Base-by-base conservation (phyloP, 1,284 basidiomycete genomes). In the Puccinia polysora region DNA sequence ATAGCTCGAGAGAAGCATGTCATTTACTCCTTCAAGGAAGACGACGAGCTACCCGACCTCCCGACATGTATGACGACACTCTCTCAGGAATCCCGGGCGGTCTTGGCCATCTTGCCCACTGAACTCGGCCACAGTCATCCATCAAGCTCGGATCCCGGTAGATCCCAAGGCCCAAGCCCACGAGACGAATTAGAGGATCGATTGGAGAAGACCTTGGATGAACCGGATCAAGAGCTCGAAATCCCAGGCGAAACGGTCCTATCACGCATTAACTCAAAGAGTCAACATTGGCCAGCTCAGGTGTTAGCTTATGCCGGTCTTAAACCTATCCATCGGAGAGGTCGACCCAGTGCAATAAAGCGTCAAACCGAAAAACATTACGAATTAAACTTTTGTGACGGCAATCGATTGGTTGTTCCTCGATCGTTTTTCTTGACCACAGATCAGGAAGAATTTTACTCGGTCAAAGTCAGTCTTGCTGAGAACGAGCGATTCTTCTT, bases 401-500 rank as follows among this genome's bases (percentile, higher is more conserved):
- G 55, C n/a, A 32, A 36, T 18, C 15, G 6, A 30, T 4, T 59
- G 23, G 65, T 43, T 3, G 20, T 47, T n/a, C 55, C 43, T 8
- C 14, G 65, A 59, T 69, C 65, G 1, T 59, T 45, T 56, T 69
- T 69, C 43, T 69, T 43, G 43, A 69, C 65, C 12, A 58, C 55
- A 20, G 65, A 69, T 69, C 65, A 69, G 43, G 25, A 55, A 45
- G 65, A 69, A 59, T 69, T 69, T 59, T 56, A 69, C 50, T 18
- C n/a, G 36, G 65, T 69, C 38, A n/a, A 40, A 36, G 65, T 69
- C 47, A 58, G 49, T 58, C 25, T 28, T 30, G n/a, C n/a, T n/a
- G n/a, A n/a, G n/a, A n/a, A n/a, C n/a, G n/a, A n/a, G n/a, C n/a
- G n/a, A n/a, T n/a, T n/a, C n/a, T n/a, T n/a, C n/a, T n/a, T n/a